Base-by-base conservation (phyloP, 108 stramenopile species). In the Discostella stelligeroides region DNA sequence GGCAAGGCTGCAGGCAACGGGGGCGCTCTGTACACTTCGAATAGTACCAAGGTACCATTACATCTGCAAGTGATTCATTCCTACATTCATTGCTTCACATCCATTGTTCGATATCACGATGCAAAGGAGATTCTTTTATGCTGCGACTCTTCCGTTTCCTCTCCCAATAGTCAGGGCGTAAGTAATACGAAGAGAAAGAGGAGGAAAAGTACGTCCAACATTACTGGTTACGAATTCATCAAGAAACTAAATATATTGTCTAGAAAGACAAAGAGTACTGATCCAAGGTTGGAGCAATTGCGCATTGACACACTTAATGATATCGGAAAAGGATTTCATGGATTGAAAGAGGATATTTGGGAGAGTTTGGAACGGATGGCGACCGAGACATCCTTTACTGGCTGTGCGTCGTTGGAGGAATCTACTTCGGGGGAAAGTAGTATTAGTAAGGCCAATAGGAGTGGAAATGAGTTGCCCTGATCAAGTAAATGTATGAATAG, bases 21-120 rank as follows among this genome's bases (percentile, higher is more conserved):
- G 7, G 34, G 25, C 48, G 18, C 34, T 6, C 6, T 34, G 34
- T 34, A 34, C 34, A 15, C 48, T n/a, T n/a, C n/a, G 20, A 37
- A 6, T 18, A 34, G 27, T 29, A 7, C 30, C 30, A 14, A 56
- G 17, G 55, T 10, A n/a, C 46, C 51, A 34, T 57, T 76, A 62
- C 15, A 58, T 45, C 17, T 64, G 13, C 53, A 48, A 34, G 62
- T 64, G 23, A 41, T 76, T 49, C 43, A 48, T n/a, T 59, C 75
- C 10, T 76, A 76, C 37, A 40, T 76, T n/a, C 18, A 58, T 25
- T 69, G 61, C 30, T 76, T 76, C 29, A 34, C 61, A 30, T 60
- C 62, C 15, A 50, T 76, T 49, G 61, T 62, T 13, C 47, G 55
- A 18, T 76, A 69, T 58, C 75, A 69, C 28, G 75, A 76, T 42